Evolutionary conservation across 1,139 yeast genomes (phyloP), one percentile per base, ranked within the genome.

Genomic region (Candida neerlandica): DNA sequence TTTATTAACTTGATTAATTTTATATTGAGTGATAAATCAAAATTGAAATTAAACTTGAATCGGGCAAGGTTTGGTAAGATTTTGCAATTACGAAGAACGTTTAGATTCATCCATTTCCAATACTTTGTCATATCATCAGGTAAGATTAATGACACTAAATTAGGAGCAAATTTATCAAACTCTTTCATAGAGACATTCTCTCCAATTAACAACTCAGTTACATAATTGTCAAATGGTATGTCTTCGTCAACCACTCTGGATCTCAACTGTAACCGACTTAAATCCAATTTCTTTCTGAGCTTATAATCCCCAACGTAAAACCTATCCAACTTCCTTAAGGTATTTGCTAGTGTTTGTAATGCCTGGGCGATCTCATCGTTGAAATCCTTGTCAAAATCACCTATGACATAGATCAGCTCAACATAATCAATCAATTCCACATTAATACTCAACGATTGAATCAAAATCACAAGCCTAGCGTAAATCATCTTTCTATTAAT

Each of bases 381-480:
- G 23, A 16, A 29, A 18, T 16, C 21, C 6, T 34, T 39, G 27
- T 46, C 43, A 9, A 33, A 6, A 3, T 47, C 43, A 1, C 64
- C 69, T 47, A 59, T 49, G 1, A 71, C 55, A 34, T 54, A 52
- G 3, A 75, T 47, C 35, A 61, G 62, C 30, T 62, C 55, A 1
- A 73, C 57, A 50, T 60, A 60, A 5, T 50, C 50, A 0, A 56
- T 53, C 45, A 75, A 62, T 14, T 53, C 57, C 0, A 65, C 62
- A 51, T 75, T 75, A 16, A 73, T 53, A 9, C 42, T 43, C 16
- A 75, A 49, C 0, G 77, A 60, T 37, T 56, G 57, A 21, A 58
- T 57, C 43, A 75, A 57, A 0, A 67, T 62, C 41, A 56, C 47
- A 27, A 75, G 48, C 45, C 74, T 59, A 3, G 73, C 75, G 37